Conservation (phyloP, 2,329 filamentous ascomycete genomes). For the Colletotrichum sp. region DNA sequence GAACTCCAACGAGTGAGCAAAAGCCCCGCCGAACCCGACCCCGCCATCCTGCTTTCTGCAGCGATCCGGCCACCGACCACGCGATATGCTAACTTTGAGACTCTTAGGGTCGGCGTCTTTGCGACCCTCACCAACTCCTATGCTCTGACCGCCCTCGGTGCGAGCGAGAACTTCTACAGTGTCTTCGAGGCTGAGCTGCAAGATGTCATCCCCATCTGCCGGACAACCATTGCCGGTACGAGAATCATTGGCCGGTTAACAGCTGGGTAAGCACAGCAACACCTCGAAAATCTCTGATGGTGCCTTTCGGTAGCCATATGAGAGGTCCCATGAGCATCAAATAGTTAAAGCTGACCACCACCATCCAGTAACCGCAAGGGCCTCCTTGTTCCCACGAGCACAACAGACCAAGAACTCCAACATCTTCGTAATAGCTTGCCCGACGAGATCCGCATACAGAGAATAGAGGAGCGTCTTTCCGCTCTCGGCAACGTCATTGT, state of each 20-base stretch:
- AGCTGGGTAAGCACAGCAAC: conserved; percentile 67
- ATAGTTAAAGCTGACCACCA: conserved; percentile 10
- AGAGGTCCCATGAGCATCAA: background rate
- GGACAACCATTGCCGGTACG: conserved; percentile 95
- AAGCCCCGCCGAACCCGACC: conserved; percentile 28
- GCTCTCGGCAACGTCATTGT: conserved; percentile 97
- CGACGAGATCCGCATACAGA: conserved; percentile 90
- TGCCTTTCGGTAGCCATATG: background rate
- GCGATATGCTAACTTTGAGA: conserved; percentile 24
- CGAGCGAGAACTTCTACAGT: conserved; percentile 99
- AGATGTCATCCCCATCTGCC: conserved; percentile 96
- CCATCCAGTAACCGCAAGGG: conserved; percentile 84
- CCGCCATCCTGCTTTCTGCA: conserved; percentile 20
- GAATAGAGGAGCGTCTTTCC: conserved; percentile 95
- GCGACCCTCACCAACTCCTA: conserved; percentile 97
- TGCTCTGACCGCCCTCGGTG: conserved; percentile 90
- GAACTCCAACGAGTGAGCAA: conserved; percentile 84
- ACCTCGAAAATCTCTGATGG: background rate
- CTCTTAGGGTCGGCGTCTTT: conserved; percentile 90
- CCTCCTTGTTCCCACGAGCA: conserved; percentile 92
- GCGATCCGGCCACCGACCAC: background rate
- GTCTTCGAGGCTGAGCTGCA: conserved; percentile 97
- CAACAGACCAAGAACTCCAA: conserved; percentile 97
- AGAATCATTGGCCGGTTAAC: conserved; percentile 96
- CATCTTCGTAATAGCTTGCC: conserved; percentile 95